A percentile compares a stretch with the other conserved stretches of the same genome.
Conservation (phyloP, 768 basidiomycete species). For the Terana coerulea region DNA sequence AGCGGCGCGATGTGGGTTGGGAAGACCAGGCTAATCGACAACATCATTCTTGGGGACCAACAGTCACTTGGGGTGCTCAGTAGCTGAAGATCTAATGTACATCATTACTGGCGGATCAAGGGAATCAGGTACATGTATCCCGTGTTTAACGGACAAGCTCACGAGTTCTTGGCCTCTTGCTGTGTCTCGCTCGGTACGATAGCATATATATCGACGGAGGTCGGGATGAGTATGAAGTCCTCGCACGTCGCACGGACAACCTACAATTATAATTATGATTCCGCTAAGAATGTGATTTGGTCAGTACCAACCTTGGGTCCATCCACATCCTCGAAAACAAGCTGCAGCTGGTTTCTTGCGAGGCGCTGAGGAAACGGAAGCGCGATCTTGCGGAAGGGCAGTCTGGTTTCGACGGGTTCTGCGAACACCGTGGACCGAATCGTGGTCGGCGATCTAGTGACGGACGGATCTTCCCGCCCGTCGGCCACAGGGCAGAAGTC, state of each 20-base stretch:
- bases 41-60: constrained; percentile 67
- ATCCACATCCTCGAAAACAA: constrained; percentile 9
- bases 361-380: neutral
- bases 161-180: neutral
- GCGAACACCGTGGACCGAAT: constrained; percentile 7
- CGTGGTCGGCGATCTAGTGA: neutral
- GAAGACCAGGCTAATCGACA: constrained; percentile 89
- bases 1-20: constrained; percentile 89
- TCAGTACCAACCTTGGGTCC: constrained; percentile 11
- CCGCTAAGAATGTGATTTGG: no score
- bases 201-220: constrained; percentile 8
- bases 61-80: constrained; percentile 19
- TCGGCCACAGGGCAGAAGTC: constrained; percentile 7
- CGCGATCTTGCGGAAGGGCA: constrained; percentile 2
- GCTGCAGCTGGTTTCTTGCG: constrained; percentile 2
- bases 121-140: no score
- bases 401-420: constrained; percentile 5
- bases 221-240: constrained; percentile 13
- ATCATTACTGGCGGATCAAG: no score
- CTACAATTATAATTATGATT: no score
- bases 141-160: no score
- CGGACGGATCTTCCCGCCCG: neutral
- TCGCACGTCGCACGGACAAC: constrained; percentile 9
- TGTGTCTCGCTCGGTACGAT: neutral
- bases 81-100: neutral